Evolutionary conservation across 2,329 filamentous ascomycete species (phyloP), one percentile per base, ranked within the genome.

Genomic region (Fusarium lateritium): DNA sequence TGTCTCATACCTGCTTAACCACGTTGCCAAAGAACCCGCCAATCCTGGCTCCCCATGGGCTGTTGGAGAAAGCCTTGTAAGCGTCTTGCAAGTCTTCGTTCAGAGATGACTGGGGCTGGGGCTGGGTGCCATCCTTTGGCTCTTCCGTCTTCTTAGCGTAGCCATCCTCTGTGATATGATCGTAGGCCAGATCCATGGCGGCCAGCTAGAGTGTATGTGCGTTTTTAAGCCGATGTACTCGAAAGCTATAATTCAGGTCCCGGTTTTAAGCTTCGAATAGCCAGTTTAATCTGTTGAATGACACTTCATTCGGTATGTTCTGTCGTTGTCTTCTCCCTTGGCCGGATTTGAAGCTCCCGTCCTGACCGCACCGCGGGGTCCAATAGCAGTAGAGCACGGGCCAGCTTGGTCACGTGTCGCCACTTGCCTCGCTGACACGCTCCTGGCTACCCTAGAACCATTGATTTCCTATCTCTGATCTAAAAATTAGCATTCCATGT

Each of bases 131-230:
- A 43, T 83, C 80, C 43, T 83, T 81, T 38, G 75, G 56, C 68
- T 85, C 82, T 65, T 90, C 84, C 22, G 66, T 69, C 62, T 75
- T 74, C 73, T 89, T 86, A 39, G 88, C 84, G 66, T 93, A 86
- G 52, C 89, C 87, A 79, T 96, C 91, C 83, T 97, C 94, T 78
- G 94, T 91, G 75, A 98, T 97, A 80, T 97, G 94, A 77, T 99
- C 96, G 86, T 98, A 99, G 44, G 94, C 94, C 76, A 97, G 86
- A 88, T 99, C 96, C 96, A 99, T 98, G 70, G 69, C 54, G 65
- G 45, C 49, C 50, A 52, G 46, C 26, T 33, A 45, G 53, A 21
- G 28, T 50, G 46, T 43, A 40, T 52, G 47, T 38, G 34, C 57
- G 45, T 11, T 49, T 19, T 24, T 26, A 39, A 26, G 53, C 42